These are phyloP conservation scores for Pyrenopolyporus hunteri DNA, from an alignment of 495 filamentous ascomycete genomes.

Conservation along the genomic window DNA sequence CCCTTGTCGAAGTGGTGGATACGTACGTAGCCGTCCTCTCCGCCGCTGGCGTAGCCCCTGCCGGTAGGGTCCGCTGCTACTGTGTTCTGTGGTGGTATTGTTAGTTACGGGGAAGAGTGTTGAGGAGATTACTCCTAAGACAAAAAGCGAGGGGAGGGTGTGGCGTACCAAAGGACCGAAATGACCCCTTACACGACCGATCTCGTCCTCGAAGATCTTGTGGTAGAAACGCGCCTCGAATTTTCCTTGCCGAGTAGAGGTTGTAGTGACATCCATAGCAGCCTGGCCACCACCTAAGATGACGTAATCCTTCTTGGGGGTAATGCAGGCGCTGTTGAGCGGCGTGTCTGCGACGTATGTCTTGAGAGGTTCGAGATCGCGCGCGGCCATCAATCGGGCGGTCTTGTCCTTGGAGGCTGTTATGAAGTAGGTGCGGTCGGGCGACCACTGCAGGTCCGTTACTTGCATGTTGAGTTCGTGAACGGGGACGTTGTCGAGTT, in stretches of 20 bases:
- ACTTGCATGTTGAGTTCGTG: slow-evolving; percentile 86
- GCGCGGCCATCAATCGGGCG: slow-evolving; percentile 79
- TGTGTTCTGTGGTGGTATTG: slow-evolving; percentile 49
- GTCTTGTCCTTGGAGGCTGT: slow-evolving; percentile 98
- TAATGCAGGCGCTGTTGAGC: slow-evolving; percentile 92
- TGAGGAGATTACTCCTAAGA: too few species aligned
- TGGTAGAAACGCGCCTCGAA: slow-evolving; percentile 99
- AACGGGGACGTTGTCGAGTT: slow-evolving; percentile 74
- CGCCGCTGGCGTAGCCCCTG: slow-evolving; percentile 88
- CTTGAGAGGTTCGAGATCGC: slow-evolving; percentile 89
- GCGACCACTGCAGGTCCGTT: slow-evolving; percentile 92
- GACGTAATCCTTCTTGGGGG: slow-evolving; percentile 93
- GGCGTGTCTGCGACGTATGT: slow-evolving; percentile 93
- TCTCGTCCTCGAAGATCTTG: slow-evolving; percentile 98
- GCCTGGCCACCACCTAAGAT: slow-evolving; percentile 97
- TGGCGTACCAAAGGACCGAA: slow-evolving; percentile 89
- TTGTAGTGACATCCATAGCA: slow-evolving; percentile 99
- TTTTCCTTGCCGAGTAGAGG: slow-evolving; percentile 89
- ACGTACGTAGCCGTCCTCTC: slow-evolving; percentile 98
- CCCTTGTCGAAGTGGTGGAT: slow-evolving; percentile 98
- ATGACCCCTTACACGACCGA: slow-evolving; percentile 93
- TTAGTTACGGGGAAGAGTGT: neutral
- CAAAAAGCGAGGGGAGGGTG: too few species aligned
- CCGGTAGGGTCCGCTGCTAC: slow-evolving; percentile 89
- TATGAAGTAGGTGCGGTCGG: slow-evolving; percentile 95